These are phyloP conservation scores for Cladorrhinum sp. DNA, from an alignment of 2,329 filamentous ascomycete species.

Conservation along the genomic window DNA sequence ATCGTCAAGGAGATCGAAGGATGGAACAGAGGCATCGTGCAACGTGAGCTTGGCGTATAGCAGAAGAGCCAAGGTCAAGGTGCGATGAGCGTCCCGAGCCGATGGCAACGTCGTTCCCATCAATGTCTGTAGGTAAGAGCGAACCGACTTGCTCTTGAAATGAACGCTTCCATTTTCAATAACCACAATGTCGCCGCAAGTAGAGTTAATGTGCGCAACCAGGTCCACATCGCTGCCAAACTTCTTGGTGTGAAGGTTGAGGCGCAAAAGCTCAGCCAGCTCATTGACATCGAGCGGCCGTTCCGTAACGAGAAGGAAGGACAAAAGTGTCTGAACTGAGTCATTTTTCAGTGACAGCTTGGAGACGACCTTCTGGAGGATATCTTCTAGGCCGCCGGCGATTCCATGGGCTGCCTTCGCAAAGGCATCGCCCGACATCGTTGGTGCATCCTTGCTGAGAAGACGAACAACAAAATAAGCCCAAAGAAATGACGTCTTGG, in stretches of 20 bases:
- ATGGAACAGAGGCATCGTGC: constrained; percentile 27
- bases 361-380: constrained; percentile 28
- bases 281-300: constrained; percentile 35
- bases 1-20: constrained; percentile 30
- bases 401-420: constrained; percentile 26
- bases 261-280: constrained; percentile 33
- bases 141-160: constrained; percentile 38
- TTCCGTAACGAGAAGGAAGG: constrained; percentile 35
- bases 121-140: constrained; percentile 31
- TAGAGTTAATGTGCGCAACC: constrained; percentile 22
- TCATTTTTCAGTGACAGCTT: constrained; percentile 30
- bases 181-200: constrained; percentile 32
- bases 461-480: constrained; percentile 35
- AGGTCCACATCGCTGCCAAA: constrained; percentile 26
- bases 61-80: constrained; percentile 35
- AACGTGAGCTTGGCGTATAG: constrained; percentile 35
- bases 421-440: constrained; percentile 24
- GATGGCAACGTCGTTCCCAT: constrained; percentile 37
- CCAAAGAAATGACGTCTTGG: constrained; percentile 39
- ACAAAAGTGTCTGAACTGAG: constrained; percentile 30
- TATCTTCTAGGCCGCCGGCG: constrained; percentile 26
- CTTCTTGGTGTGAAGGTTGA: constrained; percentile 27
- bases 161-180: constrained; percentile 35
- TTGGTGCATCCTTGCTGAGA: constrained; percentile 27
- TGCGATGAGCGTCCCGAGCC: constrained; percentile 33